These are phyloP conservation scores for Deinandra increscens DNA, from an alignment of 129 eudicot species.

Conservation along the genomic window DNA sequence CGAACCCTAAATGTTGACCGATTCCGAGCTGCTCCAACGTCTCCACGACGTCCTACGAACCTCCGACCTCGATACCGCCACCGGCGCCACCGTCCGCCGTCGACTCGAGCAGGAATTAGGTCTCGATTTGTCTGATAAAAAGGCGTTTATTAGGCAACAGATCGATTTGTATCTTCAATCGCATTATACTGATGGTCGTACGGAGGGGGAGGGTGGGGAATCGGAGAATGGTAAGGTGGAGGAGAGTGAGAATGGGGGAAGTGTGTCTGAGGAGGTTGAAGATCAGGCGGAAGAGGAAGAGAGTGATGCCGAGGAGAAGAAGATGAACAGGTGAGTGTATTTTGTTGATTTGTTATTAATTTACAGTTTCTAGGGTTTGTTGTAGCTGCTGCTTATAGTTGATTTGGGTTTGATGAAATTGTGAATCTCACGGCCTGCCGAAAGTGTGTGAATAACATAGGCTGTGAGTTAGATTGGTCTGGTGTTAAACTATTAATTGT, in stretches of 20 bases:
- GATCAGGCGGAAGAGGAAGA: conserved; percentile 23
- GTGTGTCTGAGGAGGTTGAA: conserved; percentile 17
- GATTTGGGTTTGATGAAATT: background rate
- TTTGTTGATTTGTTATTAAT: background rate
- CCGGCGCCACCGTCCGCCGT: conserved; percentile 59
- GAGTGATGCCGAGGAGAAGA: conserved; percentile 28
- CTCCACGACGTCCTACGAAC: conserved; percentile 48
- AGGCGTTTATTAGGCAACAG: conserved; percentile 44
- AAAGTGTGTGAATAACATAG: background rate
- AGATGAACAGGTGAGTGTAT: conserved; percentile 19
- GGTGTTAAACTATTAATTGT: background rate
- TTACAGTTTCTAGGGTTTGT: background rate
- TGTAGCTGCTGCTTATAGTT: conserved; percentile 1
- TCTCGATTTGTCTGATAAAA: conserved; percentile 49
- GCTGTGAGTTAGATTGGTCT: background rate
- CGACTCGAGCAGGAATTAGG: conserved; percentile 47
- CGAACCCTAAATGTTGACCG: conserved; percentile 48
- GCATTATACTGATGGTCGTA: conserved; percentile 6
- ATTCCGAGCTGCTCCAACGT: conserved; percentile 44
- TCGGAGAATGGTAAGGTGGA: conserved; percentile 27
- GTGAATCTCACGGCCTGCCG: background rate
- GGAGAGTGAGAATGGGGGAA: conserved; percentile 20
- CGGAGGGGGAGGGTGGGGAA: conserved; percentile 7
- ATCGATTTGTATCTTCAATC: conserved; percentile 41
- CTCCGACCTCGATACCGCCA: conserved; percentile 60